Conservation (phyloP, 2,329 filamentous ascomycete genomes). For the Exophiala viscosa region DNA sequence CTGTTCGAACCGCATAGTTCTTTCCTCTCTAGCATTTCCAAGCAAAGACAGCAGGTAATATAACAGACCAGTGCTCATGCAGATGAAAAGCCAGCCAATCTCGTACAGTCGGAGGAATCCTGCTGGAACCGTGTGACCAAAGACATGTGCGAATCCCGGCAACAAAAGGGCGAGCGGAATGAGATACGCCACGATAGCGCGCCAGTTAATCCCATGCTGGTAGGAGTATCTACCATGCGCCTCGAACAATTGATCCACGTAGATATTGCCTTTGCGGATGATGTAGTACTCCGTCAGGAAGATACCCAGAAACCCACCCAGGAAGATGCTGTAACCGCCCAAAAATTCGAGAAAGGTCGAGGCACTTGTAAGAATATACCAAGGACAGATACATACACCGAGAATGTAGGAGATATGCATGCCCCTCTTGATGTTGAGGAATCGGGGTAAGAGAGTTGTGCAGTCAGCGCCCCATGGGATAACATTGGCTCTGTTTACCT, state of each 20-base stretch:
- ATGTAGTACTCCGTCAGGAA: conserved; percentile 27
- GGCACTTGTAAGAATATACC: conserved; percentile 45
- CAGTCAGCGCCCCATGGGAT: conserved; percentile 48
- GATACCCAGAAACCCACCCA: conserved; percentile 27
- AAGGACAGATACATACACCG: conserved; percentile 43
- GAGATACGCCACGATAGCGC: too few relatives aligned
- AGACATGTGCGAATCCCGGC: conserved; percentile 14
- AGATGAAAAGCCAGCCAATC: conserved; percentile 15
- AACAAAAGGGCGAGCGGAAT: not conserved
- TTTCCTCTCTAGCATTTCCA: conserved; percentile 10
- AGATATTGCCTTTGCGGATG: conserved; percentile 19
- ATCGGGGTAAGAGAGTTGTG: conserved; percentile 50
- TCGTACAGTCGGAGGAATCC: conserved; percentile 13
- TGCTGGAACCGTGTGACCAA: conserved; percentile 4
- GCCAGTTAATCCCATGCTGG: not conserved
- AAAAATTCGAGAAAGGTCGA: conserved; percentile 39
- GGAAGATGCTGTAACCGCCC: conserved; percentile 33
- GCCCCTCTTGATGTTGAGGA: conserved; percentile 51
- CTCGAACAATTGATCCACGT: conserved; percentile 48
- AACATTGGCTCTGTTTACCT: conserved; percentile 13
- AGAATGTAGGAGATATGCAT: conserved; percentile 34
- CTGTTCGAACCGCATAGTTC: conserved; percentile 14
- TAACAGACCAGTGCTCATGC: conserved; percentile 17
- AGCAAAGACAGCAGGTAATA: conserved; percentile 13
- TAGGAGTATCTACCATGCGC: conserved; percentile 10